These are phyloP conservation scores for Talaromyces marneffei DNA, from an alignment of 2,329 filamentous ascomycete species.

Conservation along the genomic window DNA sequence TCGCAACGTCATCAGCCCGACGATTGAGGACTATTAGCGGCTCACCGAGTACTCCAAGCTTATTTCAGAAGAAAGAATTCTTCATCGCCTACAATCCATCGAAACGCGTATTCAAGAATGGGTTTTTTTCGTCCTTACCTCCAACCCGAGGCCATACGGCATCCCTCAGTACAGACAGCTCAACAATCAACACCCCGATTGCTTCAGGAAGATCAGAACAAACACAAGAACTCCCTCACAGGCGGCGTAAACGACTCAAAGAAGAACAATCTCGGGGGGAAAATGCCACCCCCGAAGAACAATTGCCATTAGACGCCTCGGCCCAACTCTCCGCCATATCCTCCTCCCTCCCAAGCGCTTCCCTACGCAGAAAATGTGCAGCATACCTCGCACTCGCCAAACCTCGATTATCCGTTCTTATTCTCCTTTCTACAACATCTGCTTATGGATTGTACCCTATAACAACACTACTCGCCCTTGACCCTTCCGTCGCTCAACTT, in stretches of 20 bases:
- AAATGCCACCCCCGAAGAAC: conserved; percentile 16
- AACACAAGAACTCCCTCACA: conserved; percentile 35
- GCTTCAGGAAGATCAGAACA: conserved; percentile 13
- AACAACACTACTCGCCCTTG: conserved; percentile 77
- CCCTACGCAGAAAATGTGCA: conserved; percentile 62
- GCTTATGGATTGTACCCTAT: conserved; percentile 92
- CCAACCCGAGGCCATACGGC: conserved; percentile 17
- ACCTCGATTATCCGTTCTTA: conserved; percentile 82
- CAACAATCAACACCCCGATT: background rate
- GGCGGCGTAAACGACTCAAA: conserved; percentile 41
- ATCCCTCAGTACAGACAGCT: conserved; percentile 7
- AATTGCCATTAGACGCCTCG: conserved; percentile 55
- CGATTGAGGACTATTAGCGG: conserved; percentile 26
- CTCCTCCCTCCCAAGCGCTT: conserved; percentile 50
- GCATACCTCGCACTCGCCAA: conserved; percentile 91
- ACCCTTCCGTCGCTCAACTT: conserved; percentile 56
- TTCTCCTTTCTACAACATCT: conserved; percentile 84
- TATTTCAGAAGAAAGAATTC: conserved; percentile 35
- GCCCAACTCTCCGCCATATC: conserved; percentile 55
- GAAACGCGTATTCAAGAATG: conserved; percentile 18
- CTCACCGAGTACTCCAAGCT: conserved; percentile 20
- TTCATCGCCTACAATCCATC: conserved; percentile 33
- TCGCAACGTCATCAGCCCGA: conserved; percentile 27
- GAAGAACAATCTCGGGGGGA: conserved; percentile 15
- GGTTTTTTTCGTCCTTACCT: conserved; percentile 21